Evolutionary conservation across 352 stramenopile species (phyloP).

Genomic region (Blastocystis hominis): DNA sequence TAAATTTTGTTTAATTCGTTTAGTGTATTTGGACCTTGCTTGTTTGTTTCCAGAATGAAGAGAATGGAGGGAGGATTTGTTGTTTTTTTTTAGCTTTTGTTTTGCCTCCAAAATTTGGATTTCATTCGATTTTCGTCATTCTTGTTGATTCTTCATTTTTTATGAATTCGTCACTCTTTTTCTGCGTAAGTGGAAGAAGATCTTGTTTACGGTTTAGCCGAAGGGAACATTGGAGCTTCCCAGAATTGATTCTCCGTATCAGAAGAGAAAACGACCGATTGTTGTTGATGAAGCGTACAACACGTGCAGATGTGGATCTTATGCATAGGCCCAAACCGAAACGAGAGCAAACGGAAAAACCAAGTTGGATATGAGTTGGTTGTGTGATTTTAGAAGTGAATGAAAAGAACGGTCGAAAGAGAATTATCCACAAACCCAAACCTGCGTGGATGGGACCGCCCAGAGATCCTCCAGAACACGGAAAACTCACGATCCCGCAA

Average conservation of each 20-base stretch:
- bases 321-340: constrained; percentile 4
- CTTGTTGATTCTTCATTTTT: background rate
- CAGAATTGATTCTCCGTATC: background rate
- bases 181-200: background rate
- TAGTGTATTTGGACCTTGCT: background rate
- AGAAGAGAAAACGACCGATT: constrained; percentile 40
- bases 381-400: background rate
- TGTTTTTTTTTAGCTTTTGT: background rate
- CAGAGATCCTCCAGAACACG: constrained; percentile 30
- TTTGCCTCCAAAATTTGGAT: background rate
- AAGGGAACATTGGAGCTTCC: background rate
- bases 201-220: background rate
- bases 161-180: constrained; percentile 1
- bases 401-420: background rate
- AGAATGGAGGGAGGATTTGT: background rate
- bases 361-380: background rate
- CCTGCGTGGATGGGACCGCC: background rate
- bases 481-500: constrained; percentile 17
- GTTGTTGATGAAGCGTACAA: constrained; percentile 35
- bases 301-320: background rate
- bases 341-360: background rate
- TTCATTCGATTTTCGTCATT: background rate
- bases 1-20: constrained; percentile 15
- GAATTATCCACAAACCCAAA: constrained; percentile 46
- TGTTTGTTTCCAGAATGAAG: constrained; percentile 1